Base-by-base conservation (phyloP, 2,329 filamentous ascomycete genomes). In the Epichloe sp. region DNA sequence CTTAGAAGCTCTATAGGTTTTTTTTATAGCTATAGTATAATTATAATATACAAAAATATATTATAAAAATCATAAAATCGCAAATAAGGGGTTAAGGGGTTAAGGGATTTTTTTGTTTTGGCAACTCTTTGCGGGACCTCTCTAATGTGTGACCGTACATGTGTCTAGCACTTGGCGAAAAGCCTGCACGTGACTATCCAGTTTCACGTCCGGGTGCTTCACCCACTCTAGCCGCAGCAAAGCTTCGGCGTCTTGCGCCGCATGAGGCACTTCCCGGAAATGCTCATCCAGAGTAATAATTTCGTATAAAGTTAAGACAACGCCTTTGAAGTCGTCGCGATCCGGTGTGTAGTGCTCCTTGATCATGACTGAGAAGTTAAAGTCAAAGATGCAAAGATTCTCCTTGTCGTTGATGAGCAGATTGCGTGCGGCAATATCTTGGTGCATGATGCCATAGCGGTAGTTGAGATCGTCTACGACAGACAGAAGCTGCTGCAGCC, bases 401-500 rank as follows among this genome's bases (percentile, higher is more conserved):
- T 69, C 59, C n/a, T 64, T 65, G 49, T 71, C 57, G 44, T 21
- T 4, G 4, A 71, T 52, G 0, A 71, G 46, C 3, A 71, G 59
- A 50, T 72, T 72, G 21, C 65, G 60, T 4, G 65, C 52, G 2
- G 63, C 60, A 47, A 72, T 59, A 50, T 70, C 69, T 52, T 68
- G 62, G 55, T 71, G 69, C 41, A 59, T 55, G 38, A 71, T 62
- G 31, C 68, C 67, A 37, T 64, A 54, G 37, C 60, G 50, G 11
- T 70, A 56, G 49, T 71, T 71, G 26, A 71, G 56, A 37, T 64
- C 60, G 51, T 71, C 68, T 5, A 70, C 61, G 2, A 68, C 61
- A 0, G 57, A 7, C 0, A 62, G 62, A 0, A 72, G 62, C 51
- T 72, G 68, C 15, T 59, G 52, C 0, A 70, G 55, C 63, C 65